Conservation (phyloP, 306 rosid species). For the Citrullus mucosospermus region DNA sequence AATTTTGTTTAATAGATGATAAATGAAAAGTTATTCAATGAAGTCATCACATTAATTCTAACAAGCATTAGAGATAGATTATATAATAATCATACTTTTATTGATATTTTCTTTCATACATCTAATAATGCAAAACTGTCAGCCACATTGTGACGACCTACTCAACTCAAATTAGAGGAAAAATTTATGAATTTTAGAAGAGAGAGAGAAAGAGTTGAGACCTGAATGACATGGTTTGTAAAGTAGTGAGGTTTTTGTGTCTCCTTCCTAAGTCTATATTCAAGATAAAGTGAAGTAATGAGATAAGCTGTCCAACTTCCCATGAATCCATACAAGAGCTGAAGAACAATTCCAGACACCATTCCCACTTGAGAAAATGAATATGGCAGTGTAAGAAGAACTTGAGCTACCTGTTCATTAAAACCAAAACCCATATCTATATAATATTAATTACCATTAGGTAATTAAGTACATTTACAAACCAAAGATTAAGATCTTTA, state of each 20-base stretch:
- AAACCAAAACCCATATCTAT: not conserved
- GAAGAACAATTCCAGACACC: conserved; percentile 80
- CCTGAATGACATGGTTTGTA: conserved; percentile 95
- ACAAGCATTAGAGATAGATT: too few species aligned
- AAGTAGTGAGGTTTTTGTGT: conserved; percentile 78
- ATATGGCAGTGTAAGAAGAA: conserved; percentile 86
- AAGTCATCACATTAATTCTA: too few species aligned
- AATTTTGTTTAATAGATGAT: too few species aligned
- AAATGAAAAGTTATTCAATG: too few species aligned
- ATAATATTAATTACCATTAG: not conserved
- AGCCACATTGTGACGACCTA: too few species aligned
- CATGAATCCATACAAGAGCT: conserved; percentile 65
- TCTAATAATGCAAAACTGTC: too few species aligned
- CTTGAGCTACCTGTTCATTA: conserved; percentile 76
- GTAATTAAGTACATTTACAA: too few species aligned
- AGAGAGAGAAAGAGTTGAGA: conserved; percentile 2
- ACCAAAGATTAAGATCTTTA: too few species aligned
- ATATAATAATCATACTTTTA: too few species aligned
- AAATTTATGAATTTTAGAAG: too few species aligned
- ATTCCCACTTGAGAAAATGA: conserved; percentile 91
- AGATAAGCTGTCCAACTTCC: conserved; percentile 99
- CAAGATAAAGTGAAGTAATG: conserved; percentile 74
- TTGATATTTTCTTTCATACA: too few species aligned
- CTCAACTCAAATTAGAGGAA: too few species aligned
- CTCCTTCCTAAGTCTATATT: conserved; percentile 84